Percentiles rank a stretch among this genome's conserved stretches.
These are phyloP conservation scores for Seiridium cupressi DNA, from an alignment of 2,329 filamentous ascomycete species.

Conservation along the genomic window DNA sequence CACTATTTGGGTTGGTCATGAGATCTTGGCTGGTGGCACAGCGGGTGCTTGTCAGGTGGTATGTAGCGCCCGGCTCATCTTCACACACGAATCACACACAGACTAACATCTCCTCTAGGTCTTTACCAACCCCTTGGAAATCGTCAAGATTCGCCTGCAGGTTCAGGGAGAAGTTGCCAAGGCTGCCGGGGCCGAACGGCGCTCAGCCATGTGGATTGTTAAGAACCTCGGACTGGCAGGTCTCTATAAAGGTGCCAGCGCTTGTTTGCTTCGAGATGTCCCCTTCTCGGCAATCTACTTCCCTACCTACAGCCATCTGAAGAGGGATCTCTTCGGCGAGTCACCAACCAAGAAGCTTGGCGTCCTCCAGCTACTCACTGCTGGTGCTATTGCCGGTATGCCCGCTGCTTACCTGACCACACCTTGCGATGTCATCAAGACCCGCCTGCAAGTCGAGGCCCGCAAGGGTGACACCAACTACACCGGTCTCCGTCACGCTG, in stretches of 20 bases:
- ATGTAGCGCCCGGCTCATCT: constrained; percentile 33
- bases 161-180: constrained; percentile 96
- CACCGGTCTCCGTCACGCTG: constrained; percentile 82
- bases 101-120: constrained; percentile 54
- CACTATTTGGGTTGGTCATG: constrained; percentile 66
- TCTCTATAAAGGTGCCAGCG: constrained; percentile 93
- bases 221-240: constrained; percentile 91
- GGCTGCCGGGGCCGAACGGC: constrained; percentile 76
- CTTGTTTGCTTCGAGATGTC: constrained; percentile 91
- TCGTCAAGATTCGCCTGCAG: constrained; percentile 98
- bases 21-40: constrained; percentile 83
- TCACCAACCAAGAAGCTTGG: constrained; percentile 82
- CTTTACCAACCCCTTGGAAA: constrained; percentile 97
- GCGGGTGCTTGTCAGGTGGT: constrained; percentile 96
- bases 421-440: constrained; percentile 99
- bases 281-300: constrained; percentile 99
- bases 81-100: not conserved
- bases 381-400: constrained; percentile 93
- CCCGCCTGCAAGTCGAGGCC: constrained; percentile 92
- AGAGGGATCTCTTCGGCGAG: constrained; percentile 92
- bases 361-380: constrained; percentile 84
- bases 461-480: constrained; percentile 92
- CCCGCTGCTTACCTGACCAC: constrained; percentile 93
- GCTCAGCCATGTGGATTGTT: constrained; percentile 97
- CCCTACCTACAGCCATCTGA: constrained; percentile 92